Evolutionary conservation across 441 rosid genomes (phyloP).

Genomic region (Erodium trifolium): DNA sequence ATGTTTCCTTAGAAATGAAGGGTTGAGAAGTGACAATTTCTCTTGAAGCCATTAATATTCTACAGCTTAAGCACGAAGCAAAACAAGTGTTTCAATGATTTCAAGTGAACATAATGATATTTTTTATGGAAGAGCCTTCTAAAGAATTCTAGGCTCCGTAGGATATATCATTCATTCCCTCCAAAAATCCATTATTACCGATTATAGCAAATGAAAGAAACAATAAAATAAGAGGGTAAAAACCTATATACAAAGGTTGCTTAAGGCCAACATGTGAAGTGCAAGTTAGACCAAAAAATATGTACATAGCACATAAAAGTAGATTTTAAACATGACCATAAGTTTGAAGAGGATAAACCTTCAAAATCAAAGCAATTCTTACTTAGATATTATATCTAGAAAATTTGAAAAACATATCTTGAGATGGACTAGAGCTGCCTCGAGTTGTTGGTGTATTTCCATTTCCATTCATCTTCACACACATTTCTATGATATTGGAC

Average conservation of each 20-base stretch:
- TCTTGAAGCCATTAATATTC: neutral
- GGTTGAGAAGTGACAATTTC: no score
- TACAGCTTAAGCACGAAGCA: neutral
- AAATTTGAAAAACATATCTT: neutral
- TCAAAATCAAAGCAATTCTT: neutral
- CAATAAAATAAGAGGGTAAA: no score
- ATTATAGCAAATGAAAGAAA: no score
- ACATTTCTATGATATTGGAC: neutral
- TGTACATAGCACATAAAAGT: no score
- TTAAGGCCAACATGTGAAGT: no score
- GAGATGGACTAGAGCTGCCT: neutral
- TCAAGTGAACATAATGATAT: neutral
- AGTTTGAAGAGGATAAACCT: neutral
- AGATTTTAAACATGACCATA: no score
- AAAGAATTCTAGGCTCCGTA: neutral
- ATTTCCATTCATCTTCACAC: neutral
- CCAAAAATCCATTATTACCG: no score
- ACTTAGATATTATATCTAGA: neutral
- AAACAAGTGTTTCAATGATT: neutral
- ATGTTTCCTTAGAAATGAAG: no score
- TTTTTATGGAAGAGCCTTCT: neutral
- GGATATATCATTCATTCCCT: neutral
- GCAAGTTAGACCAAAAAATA: no score
- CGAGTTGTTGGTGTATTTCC: neutral
- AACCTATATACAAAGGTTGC: no score